A percentile compares a stretch with the other conserved stretches of the same genome.
These are phyloP conservation scores for Botrytis medusae DNA, from an alignment of 2,329 filamentous ascomycete genomes.

Conservation along the genomic window DNA sequence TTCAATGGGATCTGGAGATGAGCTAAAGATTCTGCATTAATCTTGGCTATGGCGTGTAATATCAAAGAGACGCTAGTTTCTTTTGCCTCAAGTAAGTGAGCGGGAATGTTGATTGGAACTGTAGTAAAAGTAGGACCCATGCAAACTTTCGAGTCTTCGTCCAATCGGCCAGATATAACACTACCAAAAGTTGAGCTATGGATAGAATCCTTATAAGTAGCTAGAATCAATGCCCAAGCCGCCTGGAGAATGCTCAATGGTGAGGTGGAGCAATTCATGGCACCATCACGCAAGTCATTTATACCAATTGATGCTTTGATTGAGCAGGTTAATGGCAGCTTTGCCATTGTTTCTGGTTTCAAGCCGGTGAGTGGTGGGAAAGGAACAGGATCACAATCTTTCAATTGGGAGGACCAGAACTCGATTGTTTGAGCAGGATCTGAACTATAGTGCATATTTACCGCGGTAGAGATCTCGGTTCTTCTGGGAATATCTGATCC, in stretches of 20 bases:
- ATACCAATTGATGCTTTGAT: slow-evolving; percentile 1
- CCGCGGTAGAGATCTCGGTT: slow-evolving; percentile 3
- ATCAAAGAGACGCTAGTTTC: not conserved
- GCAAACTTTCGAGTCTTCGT: slow-evolving; percentile 8
- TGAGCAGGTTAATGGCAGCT: not conserved
- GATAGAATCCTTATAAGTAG: slow-evolving; percentile 8
- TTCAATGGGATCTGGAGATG: slow-evolving; percentile 17
- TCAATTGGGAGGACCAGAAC: slow-evolving; percentile 6
- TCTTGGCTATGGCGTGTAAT: not conserved
- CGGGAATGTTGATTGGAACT: slow-evolving; percentile 9
- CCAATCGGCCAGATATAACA: slow-evolving; percentile 12
- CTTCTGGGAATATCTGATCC: not conserved
- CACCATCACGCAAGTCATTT: not conserved
- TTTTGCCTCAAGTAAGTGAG: not conserved
- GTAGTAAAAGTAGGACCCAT: slow-evolving; percentile 15
- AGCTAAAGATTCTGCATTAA: not conserved
- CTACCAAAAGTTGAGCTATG: slow-evolving; percentile 13
- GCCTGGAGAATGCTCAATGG: slow-evolving; percentile 11
- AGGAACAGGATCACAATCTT: slow-evolving; percentile 8
- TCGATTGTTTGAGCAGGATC: not conserved
- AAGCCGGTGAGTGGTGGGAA: slow-evolving; percentile 9
- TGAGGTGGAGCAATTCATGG: slow-evolving; percentile 11
- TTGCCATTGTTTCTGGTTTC: not conserved
- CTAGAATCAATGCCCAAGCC: slow-evolving; percentile 16
- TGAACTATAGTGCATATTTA: slow-evolving; percentile 3